phyloP scores from a whole-genome alignment of 192 early-diverging fungal species.

The Entrophospora sp. region DNA sequence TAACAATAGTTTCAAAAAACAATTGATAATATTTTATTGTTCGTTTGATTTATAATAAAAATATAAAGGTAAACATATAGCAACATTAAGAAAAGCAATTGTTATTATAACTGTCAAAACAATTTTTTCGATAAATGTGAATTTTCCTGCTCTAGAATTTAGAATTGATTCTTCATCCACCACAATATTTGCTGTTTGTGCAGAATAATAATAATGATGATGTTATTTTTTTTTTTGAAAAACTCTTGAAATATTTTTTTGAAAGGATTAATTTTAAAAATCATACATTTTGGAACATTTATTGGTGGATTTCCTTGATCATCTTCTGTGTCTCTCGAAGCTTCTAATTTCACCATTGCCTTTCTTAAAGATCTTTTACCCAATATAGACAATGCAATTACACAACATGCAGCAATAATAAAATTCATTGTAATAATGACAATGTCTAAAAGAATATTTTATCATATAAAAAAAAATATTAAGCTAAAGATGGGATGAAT shows the following conservation, averaged over 20 bases:
- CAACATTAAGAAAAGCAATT: conserved; percentile 26
- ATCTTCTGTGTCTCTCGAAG: conserved; percentile 18
- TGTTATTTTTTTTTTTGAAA: neutral
- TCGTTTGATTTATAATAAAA: conserved; percentile 23
- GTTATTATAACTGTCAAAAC: conserved; percentile 24
- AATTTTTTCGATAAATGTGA: conserved; percentile 30
- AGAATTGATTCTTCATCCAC: conserved; percentile 6
- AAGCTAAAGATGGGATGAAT: neutral
- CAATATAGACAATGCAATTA: conserved; percentile 32
- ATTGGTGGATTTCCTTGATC: no score
- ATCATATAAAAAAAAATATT: neutral
- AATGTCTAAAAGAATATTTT: conserved; percentile 17
- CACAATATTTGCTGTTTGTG: neutral
- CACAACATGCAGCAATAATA: conserved; percentile 29
- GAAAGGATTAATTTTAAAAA: conserved; percentile 12
- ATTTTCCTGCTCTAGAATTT: conserved; percentile 16
- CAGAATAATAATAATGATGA: neutral
- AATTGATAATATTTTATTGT: no score
- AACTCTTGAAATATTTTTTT: conserved; percentile 23
- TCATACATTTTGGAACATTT: conserved; percentile 6
- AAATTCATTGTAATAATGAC: conserved; percentile 37
- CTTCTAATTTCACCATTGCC: conserved; percentile 28
- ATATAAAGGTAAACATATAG: conserved; percentile 29
- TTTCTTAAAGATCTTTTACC: conserved; percentile 34
- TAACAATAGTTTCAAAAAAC: no score